Conservation (phyloP, 2,329 filamentous ascomycete genomes). For the Aspergillus floridensis region DNA sequence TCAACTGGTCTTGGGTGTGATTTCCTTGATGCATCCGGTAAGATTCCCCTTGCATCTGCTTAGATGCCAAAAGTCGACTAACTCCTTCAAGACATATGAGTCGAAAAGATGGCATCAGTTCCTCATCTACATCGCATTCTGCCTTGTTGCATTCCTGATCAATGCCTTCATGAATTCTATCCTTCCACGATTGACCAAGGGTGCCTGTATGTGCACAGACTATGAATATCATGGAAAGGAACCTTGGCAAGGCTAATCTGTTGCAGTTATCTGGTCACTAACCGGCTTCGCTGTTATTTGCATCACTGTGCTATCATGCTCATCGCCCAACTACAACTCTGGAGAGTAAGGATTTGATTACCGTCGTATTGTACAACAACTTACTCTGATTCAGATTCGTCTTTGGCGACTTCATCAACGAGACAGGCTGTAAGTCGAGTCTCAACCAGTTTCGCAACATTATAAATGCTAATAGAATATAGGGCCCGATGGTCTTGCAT, state of each 20-base stretch:
- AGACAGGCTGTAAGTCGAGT: slow-evolving; percentile 55
- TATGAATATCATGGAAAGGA: background rate
- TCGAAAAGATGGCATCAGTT: slow-evolving; percentile 68
- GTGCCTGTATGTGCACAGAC: slow-evolving; percentile 48
- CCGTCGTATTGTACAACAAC: background rate
- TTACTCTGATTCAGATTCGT: slow-evolving; percentile 39
- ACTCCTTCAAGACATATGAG: slow-evolving; percentile 45
- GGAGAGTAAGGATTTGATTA: slow-evolving; percentile 51
- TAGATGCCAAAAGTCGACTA: background rate
- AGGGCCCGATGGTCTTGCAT: slow-evolving; percentile 61
- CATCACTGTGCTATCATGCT: slow-evolving; percentile 65
- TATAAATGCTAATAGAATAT: slow-evolving; percentile 14
- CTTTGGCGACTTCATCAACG: slow-evolving; percentile 66
- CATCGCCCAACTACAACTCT: slow-evolving; percentile 63
- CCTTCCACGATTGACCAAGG: slow-evolving; percentile 65
- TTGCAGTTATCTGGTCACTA: slow-evolving; percentile 63
- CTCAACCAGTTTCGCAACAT: background rate
- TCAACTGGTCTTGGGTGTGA: slow-evolving; percentile 64
- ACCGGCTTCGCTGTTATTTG: slow-evolving; percentile 67
- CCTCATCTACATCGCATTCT: slow-evolving; percentile 67
- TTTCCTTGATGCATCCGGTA: slow-evolving; percentile 58
- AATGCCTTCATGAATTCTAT: slow-evolving; percentile 64
- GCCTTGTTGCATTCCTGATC: slow-evolving; percentile 58
- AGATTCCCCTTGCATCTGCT: background rate
- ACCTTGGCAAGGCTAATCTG: slow-evolving; percentile 1